A percentile compares a stretch with the other conserved stretches of the same genome.
phyloP scores from a whole-genome alignment of 441 rosid genomes.

The Adansonia madagascariensis region DNA sequence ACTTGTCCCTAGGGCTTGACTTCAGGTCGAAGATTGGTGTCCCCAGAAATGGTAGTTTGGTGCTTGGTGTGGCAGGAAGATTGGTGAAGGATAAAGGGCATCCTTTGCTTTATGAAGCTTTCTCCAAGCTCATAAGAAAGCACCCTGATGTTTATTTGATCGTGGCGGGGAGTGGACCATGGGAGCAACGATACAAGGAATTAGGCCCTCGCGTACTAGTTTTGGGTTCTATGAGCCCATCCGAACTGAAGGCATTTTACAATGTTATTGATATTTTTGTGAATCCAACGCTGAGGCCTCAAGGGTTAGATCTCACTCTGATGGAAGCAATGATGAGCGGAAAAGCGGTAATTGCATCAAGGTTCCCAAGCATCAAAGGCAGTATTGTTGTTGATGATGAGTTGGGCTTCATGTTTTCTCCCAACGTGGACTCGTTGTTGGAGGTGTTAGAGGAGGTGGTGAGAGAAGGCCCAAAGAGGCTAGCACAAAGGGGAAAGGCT shows the following conservation, averaged over 20 bases:
- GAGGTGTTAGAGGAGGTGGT: slow-evolving; percentile 57
- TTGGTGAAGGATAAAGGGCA: slow-evolving; percentile 89
- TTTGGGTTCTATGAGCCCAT: slow-evolving; percentile 72
- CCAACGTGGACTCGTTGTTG: slow-evolving; percentile 70
- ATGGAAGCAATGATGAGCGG: slow-evolving; percentile 98
- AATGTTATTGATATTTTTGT: slow-evolving; percentile 76
- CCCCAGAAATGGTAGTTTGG: slow-evolving; percentile 58
- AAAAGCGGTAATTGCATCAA: slow-evolving; percentile 82
- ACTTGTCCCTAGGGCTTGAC: slow-evolving; percentile 44
- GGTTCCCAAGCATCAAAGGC: slow-evolving; percentile 83
- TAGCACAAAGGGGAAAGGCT: slow-evolving; percentile 72
- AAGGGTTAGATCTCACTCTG: slow-evolving; percentile 86
- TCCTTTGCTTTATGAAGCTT: slow-evolving; percentile 69
- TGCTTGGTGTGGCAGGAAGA: slow-evolving; percentile 85
- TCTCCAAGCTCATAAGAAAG: slow-evolving; percentile 45
- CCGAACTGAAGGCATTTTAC: slow-evolving; percentile 64
- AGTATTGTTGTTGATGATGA: slow-evolving; percentile 79
- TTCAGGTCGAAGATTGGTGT: slow-evolving; percentile 65
- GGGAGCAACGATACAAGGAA: slow-evolving; percentile 77
- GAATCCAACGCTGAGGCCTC: slow-evolving; percentile 90
- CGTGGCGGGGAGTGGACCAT: slow-evolving; percentile 88
- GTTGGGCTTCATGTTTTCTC: slow-evolving; percentile 84
- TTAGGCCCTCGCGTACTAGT: slow-evolving; percentile 58
- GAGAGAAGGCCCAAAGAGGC: slow-evolving; percentile 59
- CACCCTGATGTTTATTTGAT: slow-evolving; percentile 55